phyloP scores from a whole-genome alignment of 176 grass and related monocot species.

The Thalia dealbata region DNA sequence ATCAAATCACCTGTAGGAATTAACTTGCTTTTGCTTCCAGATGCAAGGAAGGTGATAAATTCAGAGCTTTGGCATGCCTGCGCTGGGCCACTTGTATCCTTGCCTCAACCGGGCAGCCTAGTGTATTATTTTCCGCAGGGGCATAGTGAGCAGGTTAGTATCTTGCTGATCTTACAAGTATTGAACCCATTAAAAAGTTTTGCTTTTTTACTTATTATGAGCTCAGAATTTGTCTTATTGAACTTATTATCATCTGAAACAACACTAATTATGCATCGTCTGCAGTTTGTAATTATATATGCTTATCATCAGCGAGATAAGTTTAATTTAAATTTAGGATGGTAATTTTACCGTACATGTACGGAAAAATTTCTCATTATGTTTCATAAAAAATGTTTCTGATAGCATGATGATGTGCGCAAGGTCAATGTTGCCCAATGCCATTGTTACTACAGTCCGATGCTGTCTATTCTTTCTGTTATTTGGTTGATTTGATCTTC shows the following conservation, averaged over 20 bases:
- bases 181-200: not conserved
- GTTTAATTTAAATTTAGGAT: not conserved
- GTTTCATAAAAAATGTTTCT: no score
- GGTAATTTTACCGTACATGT: not conserved
- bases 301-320: not conserved
- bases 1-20: not conserved
- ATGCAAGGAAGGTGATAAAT: slow-evolving; percentile 78
- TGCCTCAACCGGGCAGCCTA: slow-evolving; percentile 79
- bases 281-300: not conserved
- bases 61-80: slow-evolving; percentile 97
- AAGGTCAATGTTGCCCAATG: no score
- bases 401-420: no score
- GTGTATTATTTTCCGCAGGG: slow-evolving; percentile 93
- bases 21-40: slow-evolving; percentile 18
- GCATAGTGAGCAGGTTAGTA: slow-evolving; percentile 83
- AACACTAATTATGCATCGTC: not conserved
- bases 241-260: not conserved
- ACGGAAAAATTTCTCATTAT: not conserved
- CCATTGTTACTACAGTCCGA: not conserved
- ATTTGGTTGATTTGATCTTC: slow-evolving; percentile 1
- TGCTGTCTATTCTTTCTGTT: not conserved
- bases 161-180: not conserved
- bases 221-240: not conserved
- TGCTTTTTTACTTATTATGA: not conserved
- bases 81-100: slow-evolving; percentile 72